Evolutionary conservation across 495 filamentous ascomycete species (phyloP).

Genomic region (Pyrenopolyporus hunteri): DNA sequence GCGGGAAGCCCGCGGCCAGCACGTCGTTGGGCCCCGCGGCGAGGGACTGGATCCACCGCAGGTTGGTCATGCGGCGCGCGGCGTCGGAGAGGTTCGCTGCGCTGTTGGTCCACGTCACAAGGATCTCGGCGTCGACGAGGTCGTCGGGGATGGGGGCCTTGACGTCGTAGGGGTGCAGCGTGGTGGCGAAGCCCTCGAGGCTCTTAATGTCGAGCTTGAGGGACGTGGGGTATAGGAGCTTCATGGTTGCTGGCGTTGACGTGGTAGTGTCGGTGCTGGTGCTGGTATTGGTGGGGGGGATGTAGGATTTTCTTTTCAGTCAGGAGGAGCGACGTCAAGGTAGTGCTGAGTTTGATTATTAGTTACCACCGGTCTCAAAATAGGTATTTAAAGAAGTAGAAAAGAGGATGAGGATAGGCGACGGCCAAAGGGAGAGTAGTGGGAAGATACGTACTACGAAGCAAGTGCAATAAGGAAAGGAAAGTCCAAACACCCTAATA

Average conservation of each 20-base stretch:
- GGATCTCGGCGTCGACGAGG: constrained; percentile 59
- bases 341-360: no score
- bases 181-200: constrained; percentile 59
- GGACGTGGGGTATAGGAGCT: constrained; percentile 67
- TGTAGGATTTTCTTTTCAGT: background rate
- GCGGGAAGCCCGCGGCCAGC: constrained; percentile 58
- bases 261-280: background rate
- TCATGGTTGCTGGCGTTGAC: constrained; percentile 48
- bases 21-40: constrained; percentile 69
- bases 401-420: background rate
- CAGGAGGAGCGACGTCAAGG: no score
- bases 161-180: constrained; percentile 62
- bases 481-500: no score
- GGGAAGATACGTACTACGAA: no score
- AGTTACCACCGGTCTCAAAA: no score
- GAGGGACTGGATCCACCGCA: constrained; percentile 66
- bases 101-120: constrained; percentile 64
- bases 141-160: constrained; percentile 56
- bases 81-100: constrained; percentile 59
- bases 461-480: no score
- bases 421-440: no score
- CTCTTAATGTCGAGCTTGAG: constrained; percentile 55
- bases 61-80: constrained; percentile 52
- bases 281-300: constrained; percentile 1
- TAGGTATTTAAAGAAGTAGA: background rate